Percentiles rank a stretch among this genome's conserved stretches.
phyloP scores from a whole-genome alignment of 768 basidiomycete genomes.

The Kwoniella heveanensis region DNA sequence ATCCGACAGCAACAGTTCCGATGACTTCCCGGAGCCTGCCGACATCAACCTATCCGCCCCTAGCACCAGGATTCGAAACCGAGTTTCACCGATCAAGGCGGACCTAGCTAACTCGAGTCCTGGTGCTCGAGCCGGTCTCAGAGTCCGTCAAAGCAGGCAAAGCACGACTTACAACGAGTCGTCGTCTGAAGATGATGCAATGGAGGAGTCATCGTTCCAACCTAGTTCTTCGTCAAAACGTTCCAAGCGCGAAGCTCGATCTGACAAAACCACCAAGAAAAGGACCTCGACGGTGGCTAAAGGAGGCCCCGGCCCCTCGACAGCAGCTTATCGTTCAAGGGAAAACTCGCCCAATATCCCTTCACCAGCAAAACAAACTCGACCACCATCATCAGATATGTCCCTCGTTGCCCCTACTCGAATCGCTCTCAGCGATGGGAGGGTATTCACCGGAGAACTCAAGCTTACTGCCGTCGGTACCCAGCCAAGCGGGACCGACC shows the following conservation, averaged over 20 bases:
- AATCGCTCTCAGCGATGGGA: not conserved
- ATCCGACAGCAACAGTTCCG: not conserved
- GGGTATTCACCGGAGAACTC: not conserved
- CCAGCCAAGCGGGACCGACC: not conserved
- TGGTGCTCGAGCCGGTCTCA: not conserved
- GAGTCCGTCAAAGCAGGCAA: not conserved
- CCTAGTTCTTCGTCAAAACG: not conserved
- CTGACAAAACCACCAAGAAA: not conserved
- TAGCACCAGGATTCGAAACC: not conserved
- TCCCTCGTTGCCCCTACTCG: not conserved
- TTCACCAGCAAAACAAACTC: not conserved
- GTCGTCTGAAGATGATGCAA: not conserved
- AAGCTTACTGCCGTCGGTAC: not conserved
- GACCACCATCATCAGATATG: too few relatives aligned
- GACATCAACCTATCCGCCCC: not conserved
- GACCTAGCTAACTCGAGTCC: not conserved
- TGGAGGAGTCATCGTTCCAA: not conserved
- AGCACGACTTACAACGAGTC: not conserved
- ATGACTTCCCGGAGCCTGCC: not conserved
- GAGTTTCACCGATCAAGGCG: not conserved
- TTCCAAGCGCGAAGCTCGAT: not conserved
- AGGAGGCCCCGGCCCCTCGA: slow-evolving; percentile 17
- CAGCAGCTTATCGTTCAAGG: slow-evolving; percentile 7
- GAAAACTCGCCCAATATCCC: not conserved
- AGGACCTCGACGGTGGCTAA: not conserved